These are phyloP conservation scores for Sordaria brevicollis DNA, from an alignment of 495 filamentous ascomycete species.

Conservation along the genomic window DNA sequence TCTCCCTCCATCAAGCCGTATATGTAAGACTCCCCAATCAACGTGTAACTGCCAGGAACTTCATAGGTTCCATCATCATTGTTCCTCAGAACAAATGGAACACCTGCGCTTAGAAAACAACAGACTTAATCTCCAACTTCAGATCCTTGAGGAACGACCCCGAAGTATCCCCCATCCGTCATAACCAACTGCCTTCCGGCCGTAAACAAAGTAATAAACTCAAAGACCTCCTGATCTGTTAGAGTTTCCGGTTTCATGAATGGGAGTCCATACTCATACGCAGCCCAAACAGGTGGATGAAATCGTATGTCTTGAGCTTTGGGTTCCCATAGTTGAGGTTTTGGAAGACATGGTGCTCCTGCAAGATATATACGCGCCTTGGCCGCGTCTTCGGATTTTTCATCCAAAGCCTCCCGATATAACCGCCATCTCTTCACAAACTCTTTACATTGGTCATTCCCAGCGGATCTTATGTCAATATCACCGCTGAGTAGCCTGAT, in stretches of 20 bases:
- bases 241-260: neutral
- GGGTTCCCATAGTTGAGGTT: neutral
- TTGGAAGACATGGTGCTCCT: neutral
- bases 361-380: neutral
- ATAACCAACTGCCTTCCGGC: neutral
- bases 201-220: neutral
- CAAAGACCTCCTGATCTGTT: neutral
- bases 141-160: neutral
- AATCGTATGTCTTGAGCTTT: neutral
- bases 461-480: neutral
- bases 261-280: neutral
- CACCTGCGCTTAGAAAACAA: neutral
- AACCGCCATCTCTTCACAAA: neutral
- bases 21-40: neutral
- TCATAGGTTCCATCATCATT: neutral
- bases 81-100: neutral
- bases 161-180: neutral
- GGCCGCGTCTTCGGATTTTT: neutral
- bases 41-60: too few relatives aligned
- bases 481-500: neutral
- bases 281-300: neutral
- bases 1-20: slow-evolving; percentile 1
- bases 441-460: neutral
- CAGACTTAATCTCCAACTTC: neutral
- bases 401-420: neutral